phyloP scores from a whole-genome alignment of 1,139 yeast species.

The Debaryomycetaceae sp. region DNA sequence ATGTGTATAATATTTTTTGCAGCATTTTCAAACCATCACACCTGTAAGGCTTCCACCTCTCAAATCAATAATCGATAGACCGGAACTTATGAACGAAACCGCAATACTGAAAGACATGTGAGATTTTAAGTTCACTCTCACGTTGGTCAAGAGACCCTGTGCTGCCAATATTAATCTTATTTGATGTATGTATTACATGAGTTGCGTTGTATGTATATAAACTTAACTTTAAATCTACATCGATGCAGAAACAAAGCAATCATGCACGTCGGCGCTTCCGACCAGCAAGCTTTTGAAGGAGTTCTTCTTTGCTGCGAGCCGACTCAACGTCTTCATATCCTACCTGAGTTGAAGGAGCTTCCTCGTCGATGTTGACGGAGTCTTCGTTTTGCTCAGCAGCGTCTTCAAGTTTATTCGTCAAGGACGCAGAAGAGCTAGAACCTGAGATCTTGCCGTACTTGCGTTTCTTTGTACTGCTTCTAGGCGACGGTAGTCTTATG shows the following conservation, averaged over 20 bases:
- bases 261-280: conserved; percentile 1
- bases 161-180: too few species aligned
- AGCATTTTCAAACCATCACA: too few species aligned
- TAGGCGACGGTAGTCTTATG: conserved; percentile 38
- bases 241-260: background rate
- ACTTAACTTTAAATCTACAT: background rate
- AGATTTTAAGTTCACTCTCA: too few species aligned
- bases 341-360: conserved; percentile 25
- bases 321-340: conserved; percentile 31
- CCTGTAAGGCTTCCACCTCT: too few species aligned
- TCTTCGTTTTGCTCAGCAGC: conserved; percentile 12
- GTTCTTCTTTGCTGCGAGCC: conserved; percentile 21
- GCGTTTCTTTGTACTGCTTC: conserved; percentile 28
- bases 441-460: conserved; percentile 36
- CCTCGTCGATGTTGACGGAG: conserved; percentile 19
- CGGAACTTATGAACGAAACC: too few species aligned
- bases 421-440: conserved; percentile 13
- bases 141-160: background rate
- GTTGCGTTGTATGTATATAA: background rate
- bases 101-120: too few species aligned
- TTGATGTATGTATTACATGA: background rate
- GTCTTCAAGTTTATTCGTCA: conserved; percentile 12
- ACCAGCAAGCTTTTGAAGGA: conserved; percentile 24
- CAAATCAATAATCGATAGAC: too few species aligned
- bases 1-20: too few species aligned